phyloP scores from a whole-genome alignment of 441 rosid species.

The Melastoma candidum region DNA sequence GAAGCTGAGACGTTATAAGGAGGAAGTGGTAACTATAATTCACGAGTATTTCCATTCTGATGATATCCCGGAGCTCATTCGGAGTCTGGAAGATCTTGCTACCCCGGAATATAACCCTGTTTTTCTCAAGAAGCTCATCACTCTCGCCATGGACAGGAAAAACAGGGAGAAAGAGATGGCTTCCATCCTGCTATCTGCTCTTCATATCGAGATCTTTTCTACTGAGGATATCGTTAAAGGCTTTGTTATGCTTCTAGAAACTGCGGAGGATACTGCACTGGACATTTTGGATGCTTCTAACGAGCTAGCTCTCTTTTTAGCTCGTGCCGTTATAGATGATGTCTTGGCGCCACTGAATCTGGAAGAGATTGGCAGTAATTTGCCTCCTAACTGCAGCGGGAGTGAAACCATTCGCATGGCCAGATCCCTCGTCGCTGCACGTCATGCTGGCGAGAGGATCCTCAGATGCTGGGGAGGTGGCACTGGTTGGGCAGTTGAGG shows the following conservation, averaged over 20 bases:
- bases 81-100: conserved; percentile 81
- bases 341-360: conserved; percentile 87
- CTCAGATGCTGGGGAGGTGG: conserved; percentile 99
- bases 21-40: conserved; percentile 68
- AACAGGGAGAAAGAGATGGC: conserved; percentile 99
- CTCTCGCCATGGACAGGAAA: conserved; percentile 95
- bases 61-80: conserved; percentile 93
- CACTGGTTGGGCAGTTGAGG: conserved; percentile 98
- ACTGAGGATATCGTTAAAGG: conserved; percentile 87
- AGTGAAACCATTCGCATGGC: conserved; percentile 76
- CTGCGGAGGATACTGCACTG: conserved; percentile 92
- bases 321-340: conserved; percentile 95
- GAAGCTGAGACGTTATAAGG: conserved; percentile 57
- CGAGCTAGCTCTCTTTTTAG: conserved; percentile 89
- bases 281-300: conserved; percentile 96
- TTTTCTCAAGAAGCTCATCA: conserved; percentile 84
- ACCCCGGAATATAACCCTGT: conserved; percentile 65
- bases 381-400: conserved; percentile 74
- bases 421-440: conserved; percentile 68
- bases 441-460: conserved; percentile 97
- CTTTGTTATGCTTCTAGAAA: conserved; percentile 86
- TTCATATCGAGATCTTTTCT: conserved; percentile 91
- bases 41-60: conserved; percentile 96
- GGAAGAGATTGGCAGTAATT: conserved; percentile 64
- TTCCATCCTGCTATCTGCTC: conserved; percentile 85